Conservation (phyloP, 768 basidiomycete genomes). For the Leccinum subtestaceum region DNA sequence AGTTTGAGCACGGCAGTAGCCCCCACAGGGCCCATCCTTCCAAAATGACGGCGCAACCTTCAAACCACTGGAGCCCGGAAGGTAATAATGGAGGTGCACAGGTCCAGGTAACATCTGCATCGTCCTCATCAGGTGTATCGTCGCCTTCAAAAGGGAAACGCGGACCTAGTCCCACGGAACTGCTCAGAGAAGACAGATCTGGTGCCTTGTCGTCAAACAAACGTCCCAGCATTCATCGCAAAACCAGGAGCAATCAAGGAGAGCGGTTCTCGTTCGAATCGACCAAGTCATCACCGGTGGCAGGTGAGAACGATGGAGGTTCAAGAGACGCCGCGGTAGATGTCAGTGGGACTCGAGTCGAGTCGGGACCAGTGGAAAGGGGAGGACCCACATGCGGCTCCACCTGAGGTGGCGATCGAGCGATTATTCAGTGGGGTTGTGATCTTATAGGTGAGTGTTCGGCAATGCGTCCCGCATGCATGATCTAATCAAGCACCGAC, state of each 20-base stretch:
- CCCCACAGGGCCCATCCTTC: conserved; percentile 8
- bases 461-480: neutral
- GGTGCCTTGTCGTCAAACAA: conserved; percentile 59
- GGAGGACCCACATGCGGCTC: conserved; percentile 3
- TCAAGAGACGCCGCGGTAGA: conserved; percentile 1
- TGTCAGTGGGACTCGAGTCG: conserved; percentile 1
- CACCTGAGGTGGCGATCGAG: conserved; percentile 14
- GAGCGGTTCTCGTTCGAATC: conserved; percentile 11
- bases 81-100: conserved; percentile 5
- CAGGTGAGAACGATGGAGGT: conserved; percentile 11
- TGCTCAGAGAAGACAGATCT: conserved; percentile 56
- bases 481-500: conserved; percentile 9
- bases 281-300: conserved; percentile 6
- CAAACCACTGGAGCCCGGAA: conserved; percentile 6
- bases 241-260: conserved; percentile 19
- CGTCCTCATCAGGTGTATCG: conserved; percentile 19
- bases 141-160: conserved; percentile 55
- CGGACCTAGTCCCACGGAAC: conserved; percentile 68
- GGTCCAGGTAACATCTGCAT: conserved; percentile 1
- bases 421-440: conserved; percentile 2
- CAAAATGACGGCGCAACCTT: conserved; percentile 3
- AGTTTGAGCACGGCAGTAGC: neutral
- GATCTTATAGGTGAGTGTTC: conserved; percentile 14
- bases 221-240: conserved; percentile 63
- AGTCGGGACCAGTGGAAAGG: conserved; percentile 9